phyloP scores from a whole-genome alignment of 1,284 basidiomycete genomes.

The Pseudozyma sp. region DNA sequence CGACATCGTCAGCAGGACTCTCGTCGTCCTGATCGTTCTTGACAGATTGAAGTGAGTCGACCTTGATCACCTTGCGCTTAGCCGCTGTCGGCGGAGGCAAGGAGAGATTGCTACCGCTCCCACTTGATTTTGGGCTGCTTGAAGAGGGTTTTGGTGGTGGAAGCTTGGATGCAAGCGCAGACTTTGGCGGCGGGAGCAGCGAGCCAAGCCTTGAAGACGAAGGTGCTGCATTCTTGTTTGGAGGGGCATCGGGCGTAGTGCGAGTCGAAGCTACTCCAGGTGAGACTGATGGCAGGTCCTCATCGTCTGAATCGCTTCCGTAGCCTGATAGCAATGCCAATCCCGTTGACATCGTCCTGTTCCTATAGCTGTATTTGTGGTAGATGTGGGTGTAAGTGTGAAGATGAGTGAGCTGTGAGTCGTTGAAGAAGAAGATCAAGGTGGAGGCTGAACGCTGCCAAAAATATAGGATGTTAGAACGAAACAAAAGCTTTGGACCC shows the following conservation, averaged over 20 bases:
- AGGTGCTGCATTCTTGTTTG: neutral
- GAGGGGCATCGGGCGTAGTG: neutral
- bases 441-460: neutral
- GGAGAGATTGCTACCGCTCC: conserved; percentile 18
- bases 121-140: conserved; percentile 4
- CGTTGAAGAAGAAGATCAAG: neutral
- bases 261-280: neutral
- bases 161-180: conserved; percentile 22
- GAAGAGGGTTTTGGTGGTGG: conserved; percentile 23
- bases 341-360: conserved; percentile 21
- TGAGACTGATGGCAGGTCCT: neutral
- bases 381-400: conserved; percentile 4
- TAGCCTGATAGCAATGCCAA: conserved; percentile 39
- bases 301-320: conserved; percentile 40
- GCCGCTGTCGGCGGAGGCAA: conserved; percentile 25
- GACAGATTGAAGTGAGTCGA: conserved; percentile 31
- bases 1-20: conserved; percentile 2
- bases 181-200: conserved; percentile 28
- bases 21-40: conserved; percentile 9
- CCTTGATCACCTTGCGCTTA: conserved; percentile 45
- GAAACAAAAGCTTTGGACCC: neutral
- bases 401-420: neutral
- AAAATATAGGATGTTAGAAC: neutral
- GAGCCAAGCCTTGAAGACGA: conserved; percentile 18
- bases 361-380: neutral